A percentile compares a stretch with the other conserved stretches of the same genome.
Evolutionary conservation across 768 basidiomycete species (phyloP).

Genomic region (Myochromella boudieri): DNA sequence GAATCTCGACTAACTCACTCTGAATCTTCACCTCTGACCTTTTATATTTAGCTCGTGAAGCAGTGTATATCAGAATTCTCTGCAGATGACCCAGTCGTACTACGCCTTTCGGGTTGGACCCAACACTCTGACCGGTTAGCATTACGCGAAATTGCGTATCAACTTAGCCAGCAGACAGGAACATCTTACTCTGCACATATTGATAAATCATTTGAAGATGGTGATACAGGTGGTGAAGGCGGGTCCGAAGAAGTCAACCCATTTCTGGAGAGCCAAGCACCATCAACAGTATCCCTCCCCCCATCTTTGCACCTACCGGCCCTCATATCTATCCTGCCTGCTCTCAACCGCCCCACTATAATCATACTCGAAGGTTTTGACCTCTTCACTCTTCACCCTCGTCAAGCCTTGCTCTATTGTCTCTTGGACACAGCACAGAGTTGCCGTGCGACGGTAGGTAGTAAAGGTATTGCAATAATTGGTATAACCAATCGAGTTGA

Average conservation of each 20-base stretch:
- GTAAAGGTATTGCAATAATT: slow-evolving; percentile 77
- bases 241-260: slow-evolving; percentile 46
- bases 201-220: slow-evolving; percentile 31
- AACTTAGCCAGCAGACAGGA: slow-evolving; percentile 79
- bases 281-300: slow-evolving; percentile 41
- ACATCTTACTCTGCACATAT: slow-evolving; percentile 46
- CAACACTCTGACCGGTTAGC: slow-evolving; percentile 87
- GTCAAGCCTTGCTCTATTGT: slow-evolving; percentile 93
- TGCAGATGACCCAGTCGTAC: slow-evolving; percentile 55
- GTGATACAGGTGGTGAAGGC: slow-evolving; percentile 31
- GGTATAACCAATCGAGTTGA: slow-evolving; percentile 88
- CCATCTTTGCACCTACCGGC: slow-evolving; percentile 72
- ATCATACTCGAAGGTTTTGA: slow-evolving; percentile 92
- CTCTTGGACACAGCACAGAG: slow-evolving; percentile 93
- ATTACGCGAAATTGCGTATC: slow-evolving; percentile 88
- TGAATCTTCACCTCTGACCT: slow-evolving; percentile 1
- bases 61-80: slow-evolving; percentile 47
- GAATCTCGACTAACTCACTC: slow-evolving; percentile 17
- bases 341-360: slow-evolving; percentile 75
- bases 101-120: slow-evolving; percentile 83
- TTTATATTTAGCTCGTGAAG: slow-evolving; percentile 55
- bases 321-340: slow-evolving; percentile 74
- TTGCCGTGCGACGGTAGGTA: slow-evolving; percentile 58
- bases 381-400: slow-evolving; percentile 86
- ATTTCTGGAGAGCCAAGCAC: slow-evolving; percentile 37